These are phyloP conservation scores for Nicotiana undulata DNA, from an alignment of 257 asterid genomes.

Conservation along the genomic window DNA sequence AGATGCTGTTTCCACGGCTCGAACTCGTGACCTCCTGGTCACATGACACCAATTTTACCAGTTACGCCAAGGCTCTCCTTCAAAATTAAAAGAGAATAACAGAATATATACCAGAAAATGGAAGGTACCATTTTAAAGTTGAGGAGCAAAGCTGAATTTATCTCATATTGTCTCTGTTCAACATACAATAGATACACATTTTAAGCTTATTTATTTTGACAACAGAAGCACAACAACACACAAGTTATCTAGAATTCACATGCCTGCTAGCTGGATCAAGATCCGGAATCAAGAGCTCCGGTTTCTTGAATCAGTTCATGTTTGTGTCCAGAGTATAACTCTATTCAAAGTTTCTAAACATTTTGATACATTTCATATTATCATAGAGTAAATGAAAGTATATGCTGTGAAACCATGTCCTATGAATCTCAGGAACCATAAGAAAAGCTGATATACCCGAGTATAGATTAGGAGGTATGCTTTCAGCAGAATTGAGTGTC, in stretches of 20 bases:
- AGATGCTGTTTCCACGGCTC: no score
- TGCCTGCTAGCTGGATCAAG: not conserved
- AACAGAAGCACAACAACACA: not conserved
- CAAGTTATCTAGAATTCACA: not conserved
- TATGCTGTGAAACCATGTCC: not conserved
- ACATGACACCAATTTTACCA: no score
- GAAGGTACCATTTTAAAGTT: not conserved
- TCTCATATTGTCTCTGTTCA: not conserved
- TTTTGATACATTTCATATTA: not conserved
- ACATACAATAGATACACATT: not conserved
- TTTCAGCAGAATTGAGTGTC: not conserved
- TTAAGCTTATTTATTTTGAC: not conserved
- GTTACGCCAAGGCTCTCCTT: no score
- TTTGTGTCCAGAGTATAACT: slow-evolving; percentile 1
- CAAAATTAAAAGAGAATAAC: no score
- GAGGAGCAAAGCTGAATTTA: not conserved
- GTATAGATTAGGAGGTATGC: not conserved
- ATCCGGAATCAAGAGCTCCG: not conserved
- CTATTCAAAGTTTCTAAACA: not conserved
- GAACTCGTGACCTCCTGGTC: no score
- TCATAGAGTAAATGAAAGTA: not conserved
- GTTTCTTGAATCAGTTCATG: not conserved
- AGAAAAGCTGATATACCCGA: not conserved
- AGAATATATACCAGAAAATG: not conserved
- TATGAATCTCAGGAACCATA: not conserved